Conservation (phyloP, 2,329 filamentous ascomycete species). For the Arthrinium puccinioides region DNA sequence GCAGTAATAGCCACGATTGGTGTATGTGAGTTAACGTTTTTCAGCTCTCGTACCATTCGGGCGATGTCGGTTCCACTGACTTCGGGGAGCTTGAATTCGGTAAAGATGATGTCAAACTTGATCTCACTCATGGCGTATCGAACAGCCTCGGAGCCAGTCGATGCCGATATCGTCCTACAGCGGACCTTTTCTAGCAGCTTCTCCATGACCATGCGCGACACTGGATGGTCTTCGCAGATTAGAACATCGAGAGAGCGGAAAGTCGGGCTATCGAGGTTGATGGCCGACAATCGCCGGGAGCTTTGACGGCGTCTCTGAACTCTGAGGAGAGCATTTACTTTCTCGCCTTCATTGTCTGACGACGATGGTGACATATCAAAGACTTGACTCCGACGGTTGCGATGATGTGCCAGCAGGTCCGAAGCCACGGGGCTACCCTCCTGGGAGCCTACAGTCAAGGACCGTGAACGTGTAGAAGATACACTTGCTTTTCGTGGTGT, state of each 20-base stretch:
- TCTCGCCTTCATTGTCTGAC: slow-evolving; percentile 92
- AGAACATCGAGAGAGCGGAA: slow-evolving; percentile 90
- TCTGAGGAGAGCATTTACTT: slow-evolving; percentile 81
- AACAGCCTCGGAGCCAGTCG: slow-evolving; percentile 85
- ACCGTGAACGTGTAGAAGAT: slow-evolving; percentile 67
- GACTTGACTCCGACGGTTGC: slow-evolving; percentile 88
- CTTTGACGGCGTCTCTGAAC: slow-evolving; percentile 93
- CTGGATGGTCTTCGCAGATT: slow-evolving; percentile 96
- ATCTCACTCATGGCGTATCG: slow-evolving; percentile 94
- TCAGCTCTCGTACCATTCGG: slow-evolving; percentile 94
- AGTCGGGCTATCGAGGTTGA: slow-evolving; percentile 75
- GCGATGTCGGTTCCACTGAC: slow-evolving; percentile 94
- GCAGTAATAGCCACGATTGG: slow-evolving; percentile 95
- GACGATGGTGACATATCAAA: slow-evolving; percentile 96
- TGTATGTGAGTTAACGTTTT: slow-evolving; percentile 88
- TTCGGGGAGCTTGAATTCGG: slow-evolving; percentile 91
- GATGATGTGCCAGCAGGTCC: slow-evolving; percentile 64
- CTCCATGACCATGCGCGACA: slow-evolving; percentile 98
- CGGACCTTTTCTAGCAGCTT: slow-evolving; percentile 90
- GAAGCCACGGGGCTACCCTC: slow-evolving; percentile 72
- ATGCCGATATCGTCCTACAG: slow-evolving; percentile 87
- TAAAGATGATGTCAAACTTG: slow-evolving; percentile 98
- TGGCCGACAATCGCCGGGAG: slow-evolving; percentile 87
- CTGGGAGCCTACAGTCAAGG: slow-evolving; percentile 88
- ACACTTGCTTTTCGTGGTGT: slow-evolving; percentile 56